A percentile compares a stretch with the other conserved stretches of the same genome.
These are phyloP conservation scores for Beauveria sp. DNA, from an alignment of 2,329 filamentous ascomycete genomes.

Conservation along the genomic window DNA sequence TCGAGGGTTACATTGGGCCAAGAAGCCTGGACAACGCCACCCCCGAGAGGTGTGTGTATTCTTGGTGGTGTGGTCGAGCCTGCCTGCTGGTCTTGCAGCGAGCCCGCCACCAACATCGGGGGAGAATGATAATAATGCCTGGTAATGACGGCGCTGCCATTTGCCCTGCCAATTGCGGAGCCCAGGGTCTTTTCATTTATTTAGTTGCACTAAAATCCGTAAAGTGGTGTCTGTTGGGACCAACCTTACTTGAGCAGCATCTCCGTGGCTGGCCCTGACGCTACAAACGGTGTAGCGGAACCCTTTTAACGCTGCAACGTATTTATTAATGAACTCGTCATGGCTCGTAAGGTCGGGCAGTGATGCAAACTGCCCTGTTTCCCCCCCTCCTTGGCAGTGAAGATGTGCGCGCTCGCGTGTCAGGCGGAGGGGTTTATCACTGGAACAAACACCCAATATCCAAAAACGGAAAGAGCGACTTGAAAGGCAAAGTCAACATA, in stretches of 20 bases:
- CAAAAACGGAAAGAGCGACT: neutral
- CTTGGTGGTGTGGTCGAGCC: neutral
- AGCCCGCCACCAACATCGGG: neutral
- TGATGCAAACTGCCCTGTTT: neutral
- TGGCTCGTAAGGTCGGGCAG: neutral
- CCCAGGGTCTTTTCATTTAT: neutral
- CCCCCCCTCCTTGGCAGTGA: too few relatives aligned
- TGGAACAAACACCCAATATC: neutral
- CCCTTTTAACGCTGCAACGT: neutral
- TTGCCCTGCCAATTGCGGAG: neutral
- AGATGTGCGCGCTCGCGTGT: too few relatives aligned
- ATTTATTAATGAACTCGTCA: neutral
- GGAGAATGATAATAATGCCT: neutral
- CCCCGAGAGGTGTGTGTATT: neutral
- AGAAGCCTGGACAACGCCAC: slow-evolving; percentile 8
- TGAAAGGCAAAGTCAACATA: too few relatives aligned
- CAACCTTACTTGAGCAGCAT: slow-evolving; percentile 3
- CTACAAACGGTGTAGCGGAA: neutral
- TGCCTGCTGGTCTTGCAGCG: neutral
- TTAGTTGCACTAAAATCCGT: too few relatives aligned
- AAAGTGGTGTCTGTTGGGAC: neutral
- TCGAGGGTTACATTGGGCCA: slow-evolving; percentile 8
- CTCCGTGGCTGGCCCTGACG: slow-evolving; percentile 1
- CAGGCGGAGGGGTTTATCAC: too few relatives aligned
- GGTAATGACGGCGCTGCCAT: neutral